phyloP scores from a whole-genome alignment of 306 rosid genomes.

The Prunus campanulata region DNA sequence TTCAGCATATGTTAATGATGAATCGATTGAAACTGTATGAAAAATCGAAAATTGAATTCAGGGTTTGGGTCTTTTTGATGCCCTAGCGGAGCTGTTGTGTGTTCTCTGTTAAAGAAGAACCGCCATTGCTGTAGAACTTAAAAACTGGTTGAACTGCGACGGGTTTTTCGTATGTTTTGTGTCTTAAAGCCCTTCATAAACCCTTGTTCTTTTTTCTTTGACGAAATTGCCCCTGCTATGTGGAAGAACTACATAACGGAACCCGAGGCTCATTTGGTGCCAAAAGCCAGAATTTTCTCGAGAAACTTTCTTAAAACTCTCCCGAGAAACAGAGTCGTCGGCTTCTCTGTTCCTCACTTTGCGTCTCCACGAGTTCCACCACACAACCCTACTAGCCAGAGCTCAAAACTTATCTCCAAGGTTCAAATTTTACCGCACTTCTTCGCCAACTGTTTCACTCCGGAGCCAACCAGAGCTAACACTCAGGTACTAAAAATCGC shows the following conservation, averaged over 20 bases:
- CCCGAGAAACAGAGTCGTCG: background rate
- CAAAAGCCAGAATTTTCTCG: background rate
- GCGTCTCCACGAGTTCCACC: conserved; percentile 21
- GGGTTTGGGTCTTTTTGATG: background rate
- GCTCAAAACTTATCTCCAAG: conserved; percentile 51
- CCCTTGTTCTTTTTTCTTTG: conserved; percentile 32
- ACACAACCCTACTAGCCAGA: conserved; percentile 46
- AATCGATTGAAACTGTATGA: background rate
- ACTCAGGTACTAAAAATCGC: conserved; percentile 51
- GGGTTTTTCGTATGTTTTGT: background rate
- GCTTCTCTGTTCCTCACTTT: conserved; percentile 15
- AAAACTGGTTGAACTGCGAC: background rate
- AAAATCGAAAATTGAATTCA: conserved; percentile 4
- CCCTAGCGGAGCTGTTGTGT: conserved; percentile 14
- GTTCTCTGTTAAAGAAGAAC: conserved; percentile 19
- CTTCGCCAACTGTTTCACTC: conserved; percentile 50
- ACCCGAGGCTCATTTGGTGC: background rate
- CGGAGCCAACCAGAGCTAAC: conserved; percentile 50
- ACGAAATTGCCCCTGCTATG: conserved; percentile 23
- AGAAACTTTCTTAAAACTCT: background rate
- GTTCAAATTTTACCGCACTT: conserved; percentile 34
- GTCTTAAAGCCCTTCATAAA: conserved; percentile 74
- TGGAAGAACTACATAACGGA: background rate
- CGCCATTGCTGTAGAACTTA: conserved; percentile 43
- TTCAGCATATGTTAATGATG: conserved; percentile 60